Conservation (phyloP, 106 monocot genomes). For the Chionographis japonica region DNA sequence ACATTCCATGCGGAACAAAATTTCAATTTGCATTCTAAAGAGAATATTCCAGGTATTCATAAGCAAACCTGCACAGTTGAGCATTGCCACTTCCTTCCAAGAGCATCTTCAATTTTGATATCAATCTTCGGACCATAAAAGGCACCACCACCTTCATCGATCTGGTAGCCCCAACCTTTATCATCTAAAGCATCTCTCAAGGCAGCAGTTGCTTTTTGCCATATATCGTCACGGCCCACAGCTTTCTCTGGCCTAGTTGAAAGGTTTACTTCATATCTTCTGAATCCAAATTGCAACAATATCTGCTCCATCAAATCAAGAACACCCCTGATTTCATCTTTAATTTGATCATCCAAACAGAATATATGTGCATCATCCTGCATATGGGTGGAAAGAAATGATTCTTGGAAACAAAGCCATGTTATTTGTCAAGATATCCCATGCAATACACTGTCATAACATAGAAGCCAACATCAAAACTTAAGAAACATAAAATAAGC, state of each 20-base stretch:
- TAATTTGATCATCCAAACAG: conserved; percentile 87
- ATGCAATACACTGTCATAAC: no score
- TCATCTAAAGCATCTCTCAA: conserved; percentile 77
- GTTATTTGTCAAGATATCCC: no score
- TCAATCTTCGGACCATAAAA: conserved; percentile 99
- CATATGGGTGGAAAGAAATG: conserved; percentile 3
- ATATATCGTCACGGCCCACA: conserved; percentile 78
- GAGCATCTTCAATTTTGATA: conserved; percentile 96
- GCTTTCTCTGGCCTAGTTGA: conserved; percentile 89
- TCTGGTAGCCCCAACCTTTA: conserved; percentile 89
- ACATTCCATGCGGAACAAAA: background rate
- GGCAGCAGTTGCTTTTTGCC: conserved; percentile 90
- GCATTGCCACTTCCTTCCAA: conserved; percentile 97
- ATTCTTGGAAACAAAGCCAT: background rate
- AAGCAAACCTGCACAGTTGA: conserved; percentile 82
- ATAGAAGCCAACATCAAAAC: no score
- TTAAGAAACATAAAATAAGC: no score
- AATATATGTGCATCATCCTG: conserved; percentile 97
- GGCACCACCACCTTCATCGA: conserved; percentile 97
- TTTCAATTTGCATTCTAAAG: background rate
- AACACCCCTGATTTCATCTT: conserved; percentile 81
- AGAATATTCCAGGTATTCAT: background rate
- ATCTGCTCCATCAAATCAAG: conserved; percentile 95
- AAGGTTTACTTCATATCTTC: conserved; percentile 87
- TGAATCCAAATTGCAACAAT: conserved; percentile 81